Evolutionary conservation across 371 early-diverging fungal species (phyloP), one percentile per base, ranked within the genome.

Genomic region (Apophysomyces ossiformis): DNA sequence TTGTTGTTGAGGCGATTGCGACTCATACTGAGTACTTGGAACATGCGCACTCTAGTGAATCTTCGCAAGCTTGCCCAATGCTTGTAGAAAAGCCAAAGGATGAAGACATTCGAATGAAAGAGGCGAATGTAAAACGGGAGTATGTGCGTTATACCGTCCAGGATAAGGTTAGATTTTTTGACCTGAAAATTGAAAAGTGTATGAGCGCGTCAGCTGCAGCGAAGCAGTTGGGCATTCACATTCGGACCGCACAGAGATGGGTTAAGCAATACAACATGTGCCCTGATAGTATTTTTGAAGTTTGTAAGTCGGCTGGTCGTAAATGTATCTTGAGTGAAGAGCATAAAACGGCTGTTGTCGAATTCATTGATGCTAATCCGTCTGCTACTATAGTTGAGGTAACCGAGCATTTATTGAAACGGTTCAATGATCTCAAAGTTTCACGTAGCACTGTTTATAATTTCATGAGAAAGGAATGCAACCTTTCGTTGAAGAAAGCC

Each of bases 221-320:
- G 35, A 58, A 58, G 35, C 39, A 57, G 58, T 58, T 58, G 58
- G 16, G 90, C 79, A 26, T 26, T 1, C 26, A 26, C 26, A 26
- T 26, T 26, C 26, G 1, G 2, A 26, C 26, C 1, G 26, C 26
- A 2, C 26, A 26, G 1, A 26, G 26, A 26, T 26, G 26, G 26
- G 26, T 2, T 1, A 26, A 26, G 26, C 26, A 26, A 2, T 26
- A 26, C 2, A 26, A 2, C 1, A 26, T 26, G 26, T 26, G 26
- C 26, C 43, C 43, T 43, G 43, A 43, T 2, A 43, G 2, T 2
- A 43, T 43, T 2, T 43, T 43, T 43, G 1, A 43, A 1, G 2
- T 1, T 1, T 43, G 43, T 43, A 43, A 43, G 1, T 1, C 1
- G 2, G 43, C 2, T 1, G 43, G 43, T 43, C 43, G 43, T 43